A percentile compares a stretch with the other conserved stretches of the same genome.
Conservation (phyloP, 2,329 filamentous ascomycete genomes). For the Pestalotiopsis sp. region DNA sequence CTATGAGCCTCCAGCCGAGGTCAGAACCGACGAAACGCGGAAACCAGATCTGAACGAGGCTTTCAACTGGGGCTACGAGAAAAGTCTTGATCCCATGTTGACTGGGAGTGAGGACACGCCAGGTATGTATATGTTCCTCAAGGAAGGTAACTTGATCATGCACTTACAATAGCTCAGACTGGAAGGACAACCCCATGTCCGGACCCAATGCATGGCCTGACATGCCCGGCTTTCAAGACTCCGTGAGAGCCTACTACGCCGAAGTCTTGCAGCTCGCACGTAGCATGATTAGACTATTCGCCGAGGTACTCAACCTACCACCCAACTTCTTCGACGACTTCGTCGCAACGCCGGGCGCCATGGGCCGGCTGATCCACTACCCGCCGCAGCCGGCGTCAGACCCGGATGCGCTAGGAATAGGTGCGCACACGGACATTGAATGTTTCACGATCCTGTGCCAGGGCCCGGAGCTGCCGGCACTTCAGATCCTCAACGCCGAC, state of each 20-base stretch:
- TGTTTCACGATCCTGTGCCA: slow-evolving; percentile 23
- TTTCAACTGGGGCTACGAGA: slow-evolving; percentile 20
- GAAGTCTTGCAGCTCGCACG: not conserved
- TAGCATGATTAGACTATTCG: not conserved
- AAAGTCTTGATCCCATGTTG: slow-evolving; percentile 14
- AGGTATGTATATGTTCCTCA: not conserved
- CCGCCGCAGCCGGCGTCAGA: slow-evolving; percentile 17
- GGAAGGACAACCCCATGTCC: not conserved
- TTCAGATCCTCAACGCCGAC: slow-evolving; percentile 19
- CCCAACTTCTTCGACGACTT: slow-evolving; percentile 3
- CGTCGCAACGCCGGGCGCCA: slow-evolving; percentile 13
- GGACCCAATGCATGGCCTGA: not conserved
- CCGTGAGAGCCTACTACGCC: not conserved
- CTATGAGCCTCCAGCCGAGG: slow-evolving; percentile 16
- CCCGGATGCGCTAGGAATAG: slow-evolving; percentile 16
- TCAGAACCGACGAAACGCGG: not conserved
- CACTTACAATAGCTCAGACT: not conserved
- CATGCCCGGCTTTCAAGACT: not conserved
- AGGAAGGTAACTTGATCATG: not conserved
- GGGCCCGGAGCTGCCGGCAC: slow-evolving; percentile 1
- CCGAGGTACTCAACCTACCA: not conserved
- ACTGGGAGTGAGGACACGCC: not conserved
- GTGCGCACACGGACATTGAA: slow-evolving; percentile 22
- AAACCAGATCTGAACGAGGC: slow-evolving; percentile 18
- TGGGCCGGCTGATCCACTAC: slow-evolving; percentile 20